Evolutionary conservation across 2,329 filamentous ascomycete species (phyloP).

Genomic region (Colletotrichum viniferum): DNA sequence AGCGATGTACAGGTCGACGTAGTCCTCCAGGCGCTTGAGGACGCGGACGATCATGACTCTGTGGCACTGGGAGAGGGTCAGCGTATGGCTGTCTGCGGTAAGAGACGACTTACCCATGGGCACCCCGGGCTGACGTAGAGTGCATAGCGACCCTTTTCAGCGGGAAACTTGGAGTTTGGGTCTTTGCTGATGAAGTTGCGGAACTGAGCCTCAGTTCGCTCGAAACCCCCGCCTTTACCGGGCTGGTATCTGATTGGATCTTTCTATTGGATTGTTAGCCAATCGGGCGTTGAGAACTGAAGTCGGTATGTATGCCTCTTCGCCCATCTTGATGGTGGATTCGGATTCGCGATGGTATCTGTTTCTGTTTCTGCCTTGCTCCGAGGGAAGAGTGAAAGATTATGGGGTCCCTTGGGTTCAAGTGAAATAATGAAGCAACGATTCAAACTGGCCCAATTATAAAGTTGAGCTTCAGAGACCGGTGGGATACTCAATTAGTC

Average conservation of each 20-base stretch:
- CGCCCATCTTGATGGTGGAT: neutral
- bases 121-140: constrained; percentile 66
- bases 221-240: constrained; percentile 53
- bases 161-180: constrained; percentile 55
- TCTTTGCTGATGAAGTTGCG: constrained; percentile 59
- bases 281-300: neutral
- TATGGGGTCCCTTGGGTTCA: too few species aligned
- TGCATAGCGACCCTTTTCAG: constrained; percentile 64
- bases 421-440: too few species aligned
- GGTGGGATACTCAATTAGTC: neutral
- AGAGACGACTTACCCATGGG: constrained; percentile 57
- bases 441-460: neutral
- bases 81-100: accelerated
- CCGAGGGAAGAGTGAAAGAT: too few species aligned
- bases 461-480: neutral
- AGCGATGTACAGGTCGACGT: constrained; percentile 71
- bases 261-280: neutral
- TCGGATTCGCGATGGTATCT: too few species aligned
- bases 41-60: constrained; percentile 74
- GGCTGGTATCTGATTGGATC: constrained; percentile 2
- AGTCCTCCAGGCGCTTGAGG: constrained; percentile 74
- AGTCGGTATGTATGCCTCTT: neutral
- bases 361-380: neutral
- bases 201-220: constrained; percentile 57
- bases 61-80: constrained; percentile 56